Conservation (phyloP, 2,329 filamentous ascomycete genomes). For the Magnaporthiopsis rhizophila region DNA sequence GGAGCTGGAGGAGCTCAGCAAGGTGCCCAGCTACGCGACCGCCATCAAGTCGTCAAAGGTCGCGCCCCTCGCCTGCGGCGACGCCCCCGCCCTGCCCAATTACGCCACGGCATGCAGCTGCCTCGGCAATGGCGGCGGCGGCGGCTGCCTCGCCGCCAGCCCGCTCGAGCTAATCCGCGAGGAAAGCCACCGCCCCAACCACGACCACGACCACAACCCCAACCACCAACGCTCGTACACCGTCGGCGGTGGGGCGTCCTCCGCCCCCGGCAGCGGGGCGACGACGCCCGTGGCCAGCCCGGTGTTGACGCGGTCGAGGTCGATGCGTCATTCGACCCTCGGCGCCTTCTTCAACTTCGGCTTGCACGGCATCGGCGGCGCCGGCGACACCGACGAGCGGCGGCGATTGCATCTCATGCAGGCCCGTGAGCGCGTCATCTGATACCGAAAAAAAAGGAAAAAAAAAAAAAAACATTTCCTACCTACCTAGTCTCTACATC, state of each 20-base stretch:
- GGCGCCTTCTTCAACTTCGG: constrained; percentile 15
- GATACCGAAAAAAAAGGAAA: not conserved
- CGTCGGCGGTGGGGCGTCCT: not conserved
- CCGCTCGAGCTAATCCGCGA: constrained; percentile 23
- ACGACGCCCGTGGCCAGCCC: constrained; percentile 9
- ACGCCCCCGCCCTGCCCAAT: constrained; percentile 48
- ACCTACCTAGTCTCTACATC: not conserved
- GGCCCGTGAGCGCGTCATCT: constrained; percentile 25
- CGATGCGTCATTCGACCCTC: constrained; percentile 17
- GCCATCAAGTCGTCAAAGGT: constrained; percentile 57
- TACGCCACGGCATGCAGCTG: constrained; percentile 48
- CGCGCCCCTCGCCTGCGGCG: constrained; percentile 35
- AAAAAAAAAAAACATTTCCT: too few species aligned
- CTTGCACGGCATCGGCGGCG: constrained; percentile 13
- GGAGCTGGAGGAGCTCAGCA: constrained; percentile 58
- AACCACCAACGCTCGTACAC: constrained; percentile 7
- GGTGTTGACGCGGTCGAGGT: constrained; percentile 10
- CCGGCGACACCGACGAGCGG: constrained; percentile 23
- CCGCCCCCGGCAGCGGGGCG: too few species aligned
- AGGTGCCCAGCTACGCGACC: constrained; percentile 71
- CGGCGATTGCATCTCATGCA: constrained; percentile 28
- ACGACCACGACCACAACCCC: constrained; percentile 7
- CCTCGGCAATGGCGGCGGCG: constrained; percentile 8
- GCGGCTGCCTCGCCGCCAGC: constrained; percentile 18
- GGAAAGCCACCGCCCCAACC: constrained; percentile 13